phyloP scores from a whole-genome alignment of 371 early-diverging fungal genomes.

The Circinella minor region DNA sequence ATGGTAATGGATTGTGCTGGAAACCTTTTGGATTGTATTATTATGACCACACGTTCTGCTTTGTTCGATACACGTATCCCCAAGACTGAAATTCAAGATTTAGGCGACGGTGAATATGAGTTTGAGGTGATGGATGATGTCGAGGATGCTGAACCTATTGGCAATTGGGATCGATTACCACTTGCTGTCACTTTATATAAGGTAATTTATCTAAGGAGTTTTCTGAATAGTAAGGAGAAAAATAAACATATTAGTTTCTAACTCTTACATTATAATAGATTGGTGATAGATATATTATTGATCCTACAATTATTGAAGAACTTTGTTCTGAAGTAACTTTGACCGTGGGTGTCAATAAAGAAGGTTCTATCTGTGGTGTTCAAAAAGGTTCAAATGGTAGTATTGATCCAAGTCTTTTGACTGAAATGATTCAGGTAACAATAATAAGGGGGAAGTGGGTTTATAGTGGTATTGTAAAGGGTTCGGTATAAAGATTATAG shows the following conservation, averaged over 20 bases:
- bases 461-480: background rate
- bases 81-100: conserved; percentile 72
- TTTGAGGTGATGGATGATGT: conserved; percentile 90
- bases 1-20: conserved; percentile 92
- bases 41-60: conserved; percentile 86
- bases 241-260: background rate
- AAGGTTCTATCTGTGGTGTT: conserved; percentile 79
- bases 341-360: conserved; percentile 81
- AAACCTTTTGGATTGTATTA: conserved; percentile 83
- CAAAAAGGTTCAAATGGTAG: conserved; percentile 83
- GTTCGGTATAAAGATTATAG: background rate
- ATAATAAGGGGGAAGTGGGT: too few species aligned
- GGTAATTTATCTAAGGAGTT: conserved; percentile 36
- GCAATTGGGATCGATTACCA: conserved; percentile 81
- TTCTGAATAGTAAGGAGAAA: too few species aligned
- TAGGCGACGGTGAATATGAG: conserved; percentile 79
- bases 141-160: conserved; percentile 79
- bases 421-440: conserved; percentile 77
- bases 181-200: conserved; percentile 83
- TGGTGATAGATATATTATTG: conserved; percentile 82
- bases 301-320: conserved; percentile 89
- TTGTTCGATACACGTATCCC: conserved; percentile 86
- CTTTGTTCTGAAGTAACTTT: conserved; percentile 79
- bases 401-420: conserved; percentile 76
- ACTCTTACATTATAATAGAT: conserved; percentile 50